Base-by-base conservation (phyloP, 1,284 basidiomycete species). In the Microbotryum silenes-acaulis region DNA sequence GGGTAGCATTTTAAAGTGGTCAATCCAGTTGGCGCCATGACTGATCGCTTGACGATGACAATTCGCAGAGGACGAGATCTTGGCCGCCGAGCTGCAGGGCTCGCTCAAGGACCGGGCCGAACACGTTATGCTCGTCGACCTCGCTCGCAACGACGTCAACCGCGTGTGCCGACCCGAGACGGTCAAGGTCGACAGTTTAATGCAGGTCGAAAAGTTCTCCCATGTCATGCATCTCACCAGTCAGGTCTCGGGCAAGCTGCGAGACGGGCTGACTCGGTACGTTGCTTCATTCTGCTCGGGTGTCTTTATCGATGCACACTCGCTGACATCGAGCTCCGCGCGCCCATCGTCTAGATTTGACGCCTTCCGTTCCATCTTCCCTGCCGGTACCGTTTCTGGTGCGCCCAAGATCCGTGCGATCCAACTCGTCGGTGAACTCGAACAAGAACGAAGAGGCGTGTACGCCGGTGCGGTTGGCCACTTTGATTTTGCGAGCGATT, bases 321-420 rank as follows among this genome's bases (percentile, higher is more conserved):
- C 45, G 55, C 57, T 37, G n/a, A 42, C 9, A 23, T 12, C 37
- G 6, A 4, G 27, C 5, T 18, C 20, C 2, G 4, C 27, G 21
- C 21, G 10, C n/a, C 21, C 21, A n/a, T 8, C 8, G 29, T 21
- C 4, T 71, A 91, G 92, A 69, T 98, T 97, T 74, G 96, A 98
- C 75, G 96, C 96, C 0, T 96, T 99, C 80, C 85, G 96, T 25
- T 97, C 93, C 51, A 98, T 99, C 71, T 98, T 99, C 80, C 96
- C 96, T 0, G 94, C 96, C 6, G 96, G 96, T 1, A 99, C 96
- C 2, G 94, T 99, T n/a, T 96, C 91, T 0, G 96, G 96, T 18
- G 96, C 96, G 33, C 96, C 96, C 2, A 99, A 99, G 78, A 92
- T 99, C 77, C 94, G 96, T 74, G 96, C 96, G 1, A 91, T 99